phyloP scores from a whole-genome alignment of 1,284 basidiomycete genomes.

The Exobasidium cylindrosporum region DNA sequence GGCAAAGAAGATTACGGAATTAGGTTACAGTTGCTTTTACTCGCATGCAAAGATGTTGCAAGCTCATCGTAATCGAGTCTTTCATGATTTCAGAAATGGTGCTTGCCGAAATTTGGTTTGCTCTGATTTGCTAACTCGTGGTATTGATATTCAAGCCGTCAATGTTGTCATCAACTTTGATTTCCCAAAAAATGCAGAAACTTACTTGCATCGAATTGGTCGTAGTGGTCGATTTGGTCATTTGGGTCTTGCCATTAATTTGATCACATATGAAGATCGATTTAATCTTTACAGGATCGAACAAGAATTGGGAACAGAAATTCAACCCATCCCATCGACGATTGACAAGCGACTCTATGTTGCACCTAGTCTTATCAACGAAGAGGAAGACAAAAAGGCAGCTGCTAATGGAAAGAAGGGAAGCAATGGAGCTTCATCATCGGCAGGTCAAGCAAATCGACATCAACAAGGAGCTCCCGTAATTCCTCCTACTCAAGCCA shows the following conservation, averaged over 20 bases:
- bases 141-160: slow-evolving; percentile 99
- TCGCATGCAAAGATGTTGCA: slow-evolving; percentile 99
- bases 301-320: slow-evolving; percentile 96
- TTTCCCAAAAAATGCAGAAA: slow-evolving; percentile 97
- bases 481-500: slow-evolving; percentile 54
- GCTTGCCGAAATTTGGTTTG: slow-evolving; percentile 98
- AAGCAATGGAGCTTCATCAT: slow-evolving; percentile 12
- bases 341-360: slow-evolving; percentile 88
- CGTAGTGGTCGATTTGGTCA: slow-evolving; percentile 97
- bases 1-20: slow-evolving; percentile 97
- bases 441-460: background rate
- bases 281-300: slow-evolving; percentile 98
- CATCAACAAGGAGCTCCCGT: slow-evolving; percentile 51
- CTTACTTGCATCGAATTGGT: slow-evolving; percentile 95
- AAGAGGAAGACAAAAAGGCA: slow-evolving; percentile 17
- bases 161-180: slow-evolving; percentile 99
- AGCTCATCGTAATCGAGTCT: slow-evolving; percentile 95
- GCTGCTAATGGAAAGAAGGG: slow-evolving; percentile 16
- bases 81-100: slow-evolving; percentile 98
- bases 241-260: slow-evolving; percentile 91
- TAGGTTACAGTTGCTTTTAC: slow-evolving; percentile 99
- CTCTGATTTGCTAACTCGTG: slow-evolving; percentile 87
- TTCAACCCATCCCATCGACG: slow-evolving; percentile 85
- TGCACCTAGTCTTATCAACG: slow-evolving; percentile 46
- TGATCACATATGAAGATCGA: slow-evolving; percentile 81